Percentiles rank a stretch among this genome's conserved stretches.
Conservation (phyloP, 345 rosid genomes). For the Eucalyptus cloeziana region DNA sequence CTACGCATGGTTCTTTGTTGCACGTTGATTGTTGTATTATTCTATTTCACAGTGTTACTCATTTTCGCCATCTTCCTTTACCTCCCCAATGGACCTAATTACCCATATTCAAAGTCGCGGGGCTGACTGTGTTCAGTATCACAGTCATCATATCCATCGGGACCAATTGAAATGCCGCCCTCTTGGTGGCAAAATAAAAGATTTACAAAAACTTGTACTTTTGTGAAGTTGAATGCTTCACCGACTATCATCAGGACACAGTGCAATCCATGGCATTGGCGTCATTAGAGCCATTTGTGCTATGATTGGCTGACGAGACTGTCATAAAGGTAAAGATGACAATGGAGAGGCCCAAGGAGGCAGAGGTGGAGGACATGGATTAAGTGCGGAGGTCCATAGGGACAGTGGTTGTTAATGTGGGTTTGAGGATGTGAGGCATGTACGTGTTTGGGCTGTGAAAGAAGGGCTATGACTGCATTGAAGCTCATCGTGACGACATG, state of each 20-base stretch:
- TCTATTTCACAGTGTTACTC: too few relatives aligned
- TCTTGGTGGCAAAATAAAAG: neutral
- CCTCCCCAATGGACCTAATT: neutral
- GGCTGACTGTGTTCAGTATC: neutral
- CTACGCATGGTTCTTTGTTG: too few relatives aligned
- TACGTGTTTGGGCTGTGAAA: neutral
- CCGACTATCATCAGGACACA: neutral
- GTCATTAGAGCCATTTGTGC: neutral
- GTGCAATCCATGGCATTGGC: neutral
- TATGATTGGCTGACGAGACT: accelerated
- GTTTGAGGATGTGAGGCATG: accelerated
- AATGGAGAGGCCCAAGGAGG: neutral
- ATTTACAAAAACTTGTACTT: neutral
- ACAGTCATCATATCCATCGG: neutral
- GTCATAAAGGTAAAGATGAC: neutral
- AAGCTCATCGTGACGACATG: neutral
- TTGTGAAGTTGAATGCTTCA: neutral
- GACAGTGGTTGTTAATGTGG: neutral
- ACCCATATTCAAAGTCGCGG: neutral
- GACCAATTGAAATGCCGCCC: neutral
- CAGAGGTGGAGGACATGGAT: neutral
- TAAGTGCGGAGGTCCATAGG: neutral
- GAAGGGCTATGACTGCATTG: neutral
- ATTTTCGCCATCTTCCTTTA: too few relatives aligned
- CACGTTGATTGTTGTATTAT: too few relatives aligned